phyloP scores from a whole-genome alignment of 371 early-diverging fungal genomes.

The Mortierella sp. region DNA sequence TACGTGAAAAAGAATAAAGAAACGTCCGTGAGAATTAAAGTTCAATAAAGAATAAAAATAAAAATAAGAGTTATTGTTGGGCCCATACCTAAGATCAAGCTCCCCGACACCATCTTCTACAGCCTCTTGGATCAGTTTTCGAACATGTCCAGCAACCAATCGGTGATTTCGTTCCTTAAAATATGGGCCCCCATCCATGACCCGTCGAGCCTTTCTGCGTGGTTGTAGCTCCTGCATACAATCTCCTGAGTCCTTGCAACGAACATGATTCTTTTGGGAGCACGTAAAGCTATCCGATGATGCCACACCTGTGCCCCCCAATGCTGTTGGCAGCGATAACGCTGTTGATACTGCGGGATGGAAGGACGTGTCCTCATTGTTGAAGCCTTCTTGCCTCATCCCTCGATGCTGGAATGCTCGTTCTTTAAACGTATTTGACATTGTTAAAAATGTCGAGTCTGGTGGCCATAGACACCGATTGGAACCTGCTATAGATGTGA shows the following conservation, averaged over 20 bases:
- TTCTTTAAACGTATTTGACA: slow-evolving; percentile 25
- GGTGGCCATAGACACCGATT: slow-evolving; percentile 52
- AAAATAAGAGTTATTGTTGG: background rate
- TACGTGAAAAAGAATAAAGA: slow-evolving; percentile 24
- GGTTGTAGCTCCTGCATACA: slow-evolving; percentile 27
- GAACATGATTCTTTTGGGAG: slow-evolving; percentile 22
- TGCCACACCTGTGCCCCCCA: background rate
- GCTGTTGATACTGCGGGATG: background rate
- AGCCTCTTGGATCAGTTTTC: slow-evolving; percentile 62
- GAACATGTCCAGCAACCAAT: slow-evolving; percentile 57
- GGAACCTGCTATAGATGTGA: slow-evolving; percentile 46
- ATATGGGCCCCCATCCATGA: slow-evolving; percentile 32
- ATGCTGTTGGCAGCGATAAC: background rate
- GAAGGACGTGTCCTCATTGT: background rate
- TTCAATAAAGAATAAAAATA: background rate
- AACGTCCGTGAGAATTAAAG: background rate
- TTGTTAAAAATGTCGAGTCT: slow-evolving; percentile 39
- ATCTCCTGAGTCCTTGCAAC: slow-evolving; percentile 23
- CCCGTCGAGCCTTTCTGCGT: slow-evolving; percentile 35
- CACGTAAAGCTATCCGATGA: background rate
- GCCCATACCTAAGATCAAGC: slow-evolving; percentile 66
- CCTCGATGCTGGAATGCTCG: slow-evolving; percentile 9
- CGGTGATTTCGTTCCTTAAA: slow-evolving; percentile 31
- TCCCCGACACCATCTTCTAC: slow-evolving; percentile 67
- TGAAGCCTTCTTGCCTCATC: slow-evolving; percentile 3